Evolutionary conservation across 768 basidiomycete species (phyloP).

Genomic region (Termitomyces bulborhizus): DNA sequence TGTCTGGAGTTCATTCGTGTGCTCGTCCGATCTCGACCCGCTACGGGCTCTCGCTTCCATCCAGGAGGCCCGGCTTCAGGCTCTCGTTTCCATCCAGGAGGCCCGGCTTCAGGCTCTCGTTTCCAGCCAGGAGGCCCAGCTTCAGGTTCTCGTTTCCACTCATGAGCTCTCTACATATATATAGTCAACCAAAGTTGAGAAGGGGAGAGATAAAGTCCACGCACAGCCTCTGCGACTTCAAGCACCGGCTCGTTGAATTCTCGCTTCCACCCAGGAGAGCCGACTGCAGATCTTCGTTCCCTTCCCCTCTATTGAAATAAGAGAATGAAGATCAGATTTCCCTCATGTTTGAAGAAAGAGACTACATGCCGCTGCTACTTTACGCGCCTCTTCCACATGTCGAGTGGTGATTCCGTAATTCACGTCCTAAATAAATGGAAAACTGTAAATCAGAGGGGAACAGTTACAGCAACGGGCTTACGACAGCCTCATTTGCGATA

Average conservation of each 20-base stretch:
- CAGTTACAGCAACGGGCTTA: slow-evolving; percentile 12
- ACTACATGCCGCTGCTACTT: neutral
- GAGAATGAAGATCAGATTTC: neutral
- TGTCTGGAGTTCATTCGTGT: too few relatives aligned
- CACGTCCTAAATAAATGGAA: slow-evolving; percentile 1
- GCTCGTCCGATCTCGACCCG: too few relatives aligned
- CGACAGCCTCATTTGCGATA: slow-evolving; percentile 17
- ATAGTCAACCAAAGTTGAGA: neutral
- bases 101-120: slow-evolving; percentile 1
- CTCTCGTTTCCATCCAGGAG: slow-evolving; percentile 15
- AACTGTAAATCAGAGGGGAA: neutral
- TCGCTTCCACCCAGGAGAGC: slow-evolving; percentile 3
- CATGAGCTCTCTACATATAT: neutral
- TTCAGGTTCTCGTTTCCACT: slow-evolving; percentile 1
- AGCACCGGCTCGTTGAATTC: neutral
- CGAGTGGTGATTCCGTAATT: slow-evolving; percentile 11
- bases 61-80: neutral
- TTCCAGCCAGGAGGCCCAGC: slow-evolving; percentile 13
- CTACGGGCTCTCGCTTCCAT: neutral
- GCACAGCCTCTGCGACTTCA: neutral
- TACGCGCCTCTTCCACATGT: slow-evolving; percentile 9
- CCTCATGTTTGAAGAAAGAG: neutral
- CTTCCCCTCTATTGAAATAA: slow-evolving; percentile 3
- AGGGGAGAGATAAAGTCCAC: neutral
- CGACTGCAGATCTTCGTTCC: slow-evolving; percentile 11